Percentiles rank a stretch among this genome's conserved stretches.
Evolutionary conservation across 2,329 filamentous ascomycete genomes (phyloP).

Genomic region (Pseudogymnoascus sp.): DNA sequence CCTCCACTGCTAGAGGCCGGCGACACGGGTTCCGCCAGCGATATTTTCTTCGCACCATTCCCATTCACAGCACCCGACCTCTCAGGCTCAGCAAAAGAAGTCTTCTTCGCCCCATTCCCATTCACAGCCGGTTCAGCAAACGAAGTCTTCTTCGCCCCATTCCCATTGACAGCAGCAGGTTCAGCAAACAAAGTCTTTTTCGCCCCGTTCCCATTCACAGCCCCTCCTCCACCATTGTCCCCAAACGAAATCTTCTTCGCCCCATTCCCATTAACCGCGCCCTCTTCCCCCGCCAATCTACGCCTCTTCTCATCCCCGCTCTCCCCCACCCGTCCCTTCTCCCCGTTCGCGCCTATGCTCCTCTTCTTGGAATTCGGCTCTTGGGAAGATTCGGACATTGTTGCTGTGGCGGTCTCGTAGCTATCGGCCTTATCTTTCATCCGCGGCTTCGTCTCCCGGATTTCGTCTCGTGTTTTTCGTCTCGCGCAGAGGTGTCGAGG

Average conservation of each 20-base stretch:
- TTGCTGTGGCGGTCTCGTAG: background rate
- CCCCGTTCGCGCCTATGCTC: background rate
- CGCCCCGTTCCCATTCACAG: background rate
- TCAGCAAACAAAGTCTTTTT: background rate
- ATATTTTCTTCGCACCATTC: background rate
- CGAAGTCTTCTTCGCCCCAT: background rate
- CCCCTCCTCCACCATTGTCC: background rate
- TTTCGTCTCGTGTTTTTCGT: background rate
- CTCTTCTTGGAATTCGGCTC: background rate
- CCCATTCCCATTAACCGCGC: background rate
- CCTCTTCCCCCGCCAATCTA: background rate
- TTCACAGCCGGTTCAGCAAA: background rate
- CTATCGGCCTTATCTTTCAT: background rate
- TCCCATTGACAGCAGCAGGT: background rate
- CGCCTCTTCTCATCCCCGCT: conserved; percentile 1
- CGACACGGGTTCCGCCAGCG: background rate
- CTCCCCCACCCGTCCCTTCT: background rate
- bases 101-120: background rate
- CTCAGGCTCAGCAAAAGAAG: background rate
- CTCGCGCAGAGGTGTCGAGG: background rate
- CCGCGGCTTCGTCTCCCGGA: background rate
- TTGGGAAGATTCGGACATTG: background rate
- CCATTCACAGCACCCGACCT: background rate
- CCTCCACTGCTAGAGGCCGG: background rate
- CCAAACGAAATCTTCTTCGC: background rate